Evolutionary conservation across 2,329 filamentous ascomycete genomes (phyloP).

Genomic region (Fusarium temperatum): DNA sequence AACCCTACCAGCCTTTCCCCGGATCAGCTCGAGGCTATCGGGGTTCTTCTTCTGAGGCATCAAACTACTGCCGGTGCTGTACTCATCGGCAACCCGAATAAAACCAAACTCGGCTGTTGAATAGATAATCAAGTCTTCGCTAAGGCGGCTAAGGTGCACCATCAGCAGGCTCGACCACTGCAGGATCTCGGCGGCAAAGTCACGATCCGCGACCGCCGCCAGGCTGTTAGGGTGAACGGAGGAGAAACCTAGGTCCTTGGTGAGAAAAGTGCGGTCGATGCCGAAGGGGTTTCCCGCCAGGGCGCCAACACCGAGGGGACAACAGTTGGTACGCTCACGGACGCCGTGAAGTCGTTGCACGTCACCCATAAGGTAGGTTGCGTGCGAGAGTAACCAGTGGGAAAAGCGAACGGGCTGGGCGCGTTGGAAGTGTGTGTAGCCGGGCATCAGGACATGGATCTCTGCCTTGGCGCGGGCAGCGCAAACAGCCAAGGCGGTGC

Average conservation of each 20-base stretch:
- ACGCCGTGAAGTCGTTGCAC: background rate
- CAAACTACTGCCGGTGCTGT: background rate
- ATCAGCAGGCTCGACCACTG: background rate
- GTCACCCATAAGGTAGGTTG: background rate
- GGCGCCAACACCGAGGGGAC: background rate
- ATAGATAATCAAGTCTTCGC: background rate
- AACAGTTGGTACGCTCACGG: background rate
- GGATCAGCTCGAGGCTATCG: background rate
- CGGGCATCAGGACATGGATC: background rate
- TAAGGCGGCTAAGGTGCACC: background rate
- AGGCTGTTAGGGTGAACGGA: background rate
- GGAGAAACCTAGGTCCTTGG: background rate
- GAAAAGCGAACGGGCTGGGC: background rate
- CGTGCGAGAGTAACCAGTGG: background rate
- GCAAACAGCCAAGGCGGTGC: background rate
- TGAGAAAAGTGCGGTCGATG: background rate
- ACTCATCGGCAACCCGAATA: background rate
- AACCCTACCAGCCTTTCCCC: background rate
- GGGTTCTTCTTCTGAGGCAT: background rate
- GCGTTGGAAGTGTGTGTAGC: background rate
- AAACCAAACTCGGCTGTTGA: background rate
- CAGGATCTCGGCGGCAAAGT: background rate
- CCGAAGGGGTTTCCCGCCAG: background rate
- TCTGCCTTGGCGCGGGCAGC: background rate
- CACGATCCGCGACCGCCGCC: background rate